Evolutionary conservation across 495 filamentous ascomycete species (phyloP).

Genomic region (Neurospora africana): DNA sequence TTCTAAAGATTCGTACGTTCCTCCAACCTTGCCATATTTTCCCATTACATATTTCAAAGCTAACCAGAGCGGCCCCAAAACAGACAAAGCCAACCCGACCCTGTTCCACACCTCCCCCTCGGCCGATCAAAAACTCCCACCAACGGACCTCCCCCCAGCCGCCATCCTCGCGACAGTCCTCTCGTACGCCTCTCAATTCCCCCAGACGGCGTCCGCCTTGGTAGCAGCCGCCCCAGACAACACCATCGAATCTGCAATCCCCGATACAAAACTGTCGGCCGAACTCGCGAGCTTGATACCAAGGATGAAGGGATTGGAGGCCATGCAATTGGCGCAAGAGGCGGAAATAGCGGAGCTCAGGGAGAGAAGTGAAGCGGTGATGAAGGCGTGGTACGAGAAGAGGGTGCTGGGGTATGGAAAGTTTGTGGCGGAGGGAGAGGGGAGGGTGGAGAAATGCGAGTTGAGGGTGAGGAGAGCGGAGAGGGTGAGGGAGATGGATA

Average conservation of each 20-base stretch:
- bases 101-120: slow-evolving; percentile 28
- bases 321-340: slow-evolving; percentile 59
- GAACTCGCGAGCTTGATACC: slow-evolving; percentile 59
- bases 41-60: background rate
- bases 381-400: slow-evolving; percentile 74
- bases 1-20: slow-evolving; percentile 38
- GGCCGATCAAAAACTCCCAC: slow-evolving; percentile 20
- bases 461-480: slow-evolving; percentile 51
- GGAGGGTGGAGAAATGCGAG: slow-evolving; percentile 56
- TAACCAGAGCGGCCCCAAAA: slow-evolving; percentile 1
- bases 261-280: slow-evolving; percentile 55
- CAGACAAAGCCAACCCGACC: slow-evolving; percentile 36
- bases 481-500: slow-evolving; percentile 19
- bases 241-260: slow-evolving; percentile 59
- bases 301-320: slow-evolving; percentile 55
- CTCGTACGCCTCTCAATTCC: slow-evolving; percentile 62
- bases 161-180: slow-evolving; percentile 58
- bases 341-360: slow-evolving; percentile 60
- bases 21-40: background rate
- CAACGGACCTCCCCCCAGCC: slow-evolving; percentile 32
- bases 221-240: slow-evolving; percentile 43
- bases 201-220: slow-evolving; percentile 65
- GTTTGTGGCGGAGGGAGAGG: slow-evolving; percentile 66
- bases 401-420: slow-evolving; percentile 57
- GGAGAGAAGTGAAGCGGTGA: slow-evolving; percentile 55